These are phyloP conservation scores for Fusarium sp. DNA, from an alignment of 2,329 filamentous ascomycete genomes.

Conservation along the genomic window DNA sequence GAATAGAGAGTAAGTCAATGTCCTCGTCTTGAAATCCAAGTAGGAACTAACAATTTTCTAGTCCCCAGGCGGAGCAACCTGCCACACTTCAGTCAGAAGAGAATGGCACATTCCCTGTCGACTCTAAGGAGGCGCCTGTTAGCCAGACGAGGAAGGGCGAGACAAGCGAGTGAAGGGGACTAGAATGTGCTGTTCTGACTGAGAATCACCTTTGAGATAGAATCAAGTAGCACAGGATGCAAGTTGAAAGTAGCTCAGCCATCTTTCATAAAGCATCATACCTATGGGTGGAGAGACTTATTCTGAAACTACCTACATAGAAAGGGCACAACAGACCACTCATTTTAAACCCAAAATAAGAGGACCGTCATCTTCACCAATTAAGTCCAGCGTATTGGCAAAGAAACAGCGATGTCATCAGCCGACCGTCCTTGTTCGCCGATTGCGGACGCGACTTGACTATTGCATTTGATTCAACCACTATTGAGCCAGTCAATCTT, in stretches of 20 bases:
- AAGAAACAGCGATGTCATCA: rapidly evolving
- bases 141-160: neutral
- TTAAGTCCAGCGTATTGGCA: neutral
- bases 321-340: too few species aligned
- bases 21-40: neutral
- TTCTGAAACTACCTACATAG: too few species aligned
- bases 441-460: neutral
- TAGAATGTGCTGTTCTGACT: neutral
- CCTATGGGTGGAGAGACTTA: too few species aligned
- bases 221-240: neutral
- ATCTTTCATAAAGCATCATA: too few species aligned
- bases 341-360: too few species aligned
- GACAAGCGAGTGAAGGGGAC: neutral
- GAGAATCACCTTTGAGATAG: neutral
- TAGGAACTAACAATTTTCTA: neutral
- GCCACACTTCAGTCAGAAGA: neutral
- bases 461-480: neutral
- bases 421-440: neutral
- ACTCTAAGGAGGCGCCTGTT: neutral
- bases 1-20: conserved; percentile 3
- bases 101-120: neutral
- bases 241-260: too few species aligned
- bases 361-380: neutral
- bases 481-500: neutral
- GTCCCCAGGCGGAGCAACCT: conserved; percentile 6